Evolutionary conservation across 345 rosid species (phyloP), one percentile per base, ranked within the genome.

Genomic region (Hibiscus trionum): DNA sequence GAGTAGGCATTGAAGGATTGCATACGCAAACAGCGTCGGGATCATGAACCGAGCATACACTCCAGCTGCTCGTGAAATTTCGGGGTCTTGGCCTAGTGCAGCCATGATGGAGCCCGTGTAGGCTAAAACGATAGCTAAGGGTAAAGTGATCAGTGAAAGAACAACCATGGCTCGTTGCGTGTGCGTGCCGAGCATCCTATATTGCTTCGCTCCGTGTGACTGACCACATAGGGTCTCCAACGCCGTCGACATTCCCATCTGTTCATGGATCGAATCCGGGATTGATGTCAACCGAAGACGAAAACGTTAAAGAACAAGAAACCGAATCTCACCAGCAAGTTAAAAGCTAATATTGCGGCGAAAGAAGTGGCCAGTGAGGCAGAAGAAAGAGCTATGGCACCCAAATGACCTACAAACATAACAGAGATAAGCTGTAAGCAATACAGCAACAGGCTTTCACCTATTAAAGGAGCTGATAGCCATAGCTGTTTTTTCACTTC

Each of bases 331-430:
- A 86, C 85, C 78, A 84, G 73, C 50, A 84, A 73, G 56, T 76
- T 75, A 74, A 86, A 86, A 11, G 82, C 80, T 2, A 84, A 72
- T 57, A 84, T 82, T 0, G 78, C 73, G 58, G 83, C 80, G 0
- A 83, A 84, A 56, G 83, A 80, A 50, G 85, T 82, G 70, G 87
- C 84, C 6, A 86, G 72, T 1, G 84, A 79, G 68, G 87, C 82
- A 27, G 84, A 79, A 3, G 84, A 73, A 49, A 86, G 83, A 7
- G 86, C 71, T 52, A 81, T 15, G 46, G 67, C 75, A 42, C 60
- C 75, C 16, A 72, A 67, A 52, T 61, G 75, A 49, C 69, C 86
- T 5, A 85, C 84, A 72, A 80, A 80, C 84, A 85, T 79, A 33
- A 84, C 75, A 12, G 79, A 78, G 19, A 81, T 72, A 15, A 78